These are phyloP conservation scores for Salvia miltiorrhiza DNA, from an alignment of 257 asterid genomes.

Conservation along the genomic window DNA sequence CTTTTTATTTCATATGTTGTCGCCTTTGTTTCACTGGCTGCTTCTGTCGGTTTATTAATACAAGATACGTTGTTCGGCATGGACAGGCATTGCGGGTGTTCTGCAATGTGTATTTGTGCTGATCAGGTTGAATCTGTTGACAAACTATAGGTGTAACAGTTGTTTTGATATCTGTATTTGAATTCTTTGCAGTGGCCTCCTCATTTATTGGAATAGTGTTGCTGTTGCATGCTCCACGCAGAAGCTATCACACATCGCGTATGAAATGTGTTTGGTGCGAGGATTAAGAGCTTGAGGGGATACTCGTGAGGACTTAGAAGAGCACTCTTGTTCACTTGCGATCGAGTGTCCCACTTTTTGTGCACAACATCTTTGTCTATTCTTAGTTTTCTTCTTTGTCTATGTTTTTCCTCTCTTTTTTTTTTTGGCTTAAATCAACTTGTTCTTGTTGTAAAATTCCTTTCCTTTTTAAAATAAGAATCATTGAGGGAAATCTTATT, in stretches of 20 bases:
- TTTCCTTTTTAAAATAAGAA: not conserved
- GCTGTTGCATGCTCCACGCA: slow-evolving; percentile 35
- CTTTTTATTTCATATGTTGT: slow-evolving; percentile 93
- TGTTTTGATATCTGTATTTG: not conserved
- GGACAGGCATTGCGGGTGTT: too few relatives aligned
- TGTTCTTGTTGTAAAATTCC: not conserved
- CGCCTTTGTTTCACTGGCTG: slow-evolving; percentile 90
- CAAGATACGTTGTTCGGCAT: slow-evolving; percentile 70
- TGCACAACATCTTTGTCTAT: not conserved
- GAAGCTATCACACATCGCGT: not conserved
- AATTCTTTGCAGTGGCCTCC: slow-evolving; percentile 38
- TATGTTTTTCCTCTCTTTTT: not conserved
- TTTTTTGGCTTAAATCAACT: not conserved
- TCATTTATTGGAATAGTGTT: slow-evolving; percentile 51
- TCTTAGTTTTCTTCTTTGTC: not conserved
- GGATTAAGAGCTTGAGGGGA: too few relatives aligned
- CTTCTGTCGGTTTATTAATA: slow-evolving; percentile 87
- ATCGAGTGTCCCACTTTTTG: too few relatives aligned
- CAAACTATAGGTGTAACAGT: not conserved
- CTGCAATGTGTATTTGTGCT: slow-evolving; percentile 80
- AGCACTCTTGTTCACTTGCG: not conserved
- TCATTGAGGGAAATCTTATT: too few relatives aligned
- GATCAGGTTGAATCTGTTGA: slow-evolving; percentile 43
- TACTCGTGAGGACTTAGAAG: not conserved
- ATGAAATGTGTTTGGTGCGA: not conserved